phyloP scores from a whole-genome alignment of 345 rosid species.

The Pistacia integerrima region DNA sequence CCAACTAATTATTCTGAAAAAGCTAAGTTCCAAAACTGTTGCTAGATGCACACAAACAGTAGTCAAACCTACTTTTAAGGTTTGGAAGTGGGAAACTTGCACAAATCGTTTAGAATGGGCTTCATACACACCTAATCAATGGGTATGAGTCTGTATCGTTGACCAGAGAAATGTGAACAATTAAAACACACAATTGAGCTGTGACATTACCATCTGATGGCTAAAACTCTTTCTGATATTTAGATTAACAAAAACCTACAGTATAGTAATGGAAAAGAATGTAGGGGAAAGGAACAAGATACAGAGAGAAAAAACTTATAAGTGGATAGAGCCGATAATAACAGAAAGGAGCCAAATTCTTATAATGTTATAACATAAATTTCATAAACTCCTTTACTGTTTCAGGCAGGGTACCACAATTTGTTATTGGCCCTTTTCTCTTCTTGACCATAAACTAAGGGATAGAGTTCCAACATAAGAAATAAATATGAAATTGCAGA shows the following conservation, averaged over 20 bases:
- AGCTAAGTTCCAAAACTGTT: background rate
- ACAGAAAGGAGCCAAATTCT: background rate
- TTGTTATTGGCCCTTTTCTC: background rate
- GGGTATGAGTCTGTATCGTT: background rate
- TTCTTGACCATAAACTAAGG: background rate
- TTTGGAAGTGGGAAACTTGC: background rate
- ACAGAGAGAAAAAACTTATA: background rate
- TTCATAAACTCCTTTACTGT: constrained; percentile 5
- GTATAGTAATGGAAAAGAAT: background rate
- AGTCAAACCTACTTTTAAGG: background rate
- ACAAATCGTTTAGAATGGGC: background rate
- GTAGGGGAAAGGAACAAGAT: background rate
- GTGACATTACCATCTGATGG: background rate
- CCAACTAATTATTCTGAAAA: background rate
- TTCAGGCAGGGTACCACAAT: background rate
- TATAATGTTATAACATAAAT: background rate
- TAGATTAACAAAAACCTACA: background rate
- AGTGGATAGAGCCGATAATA: constrained; percentile 3
- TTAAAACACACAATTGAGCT: background rate
- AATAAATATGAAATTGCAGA: constrained; percentile 9
- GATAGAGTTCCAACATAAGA: constrained; percentile 10
- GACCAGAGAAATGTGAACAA: background rate
- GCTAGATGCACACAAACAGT: background rate
- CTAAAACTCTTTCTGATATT: constrained; percentile 3
- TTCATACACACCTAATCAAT: background rate